Conservation (phyloP, 2,329 filamentous ascomycete species). For the Microascus cirrosus region DNA sequence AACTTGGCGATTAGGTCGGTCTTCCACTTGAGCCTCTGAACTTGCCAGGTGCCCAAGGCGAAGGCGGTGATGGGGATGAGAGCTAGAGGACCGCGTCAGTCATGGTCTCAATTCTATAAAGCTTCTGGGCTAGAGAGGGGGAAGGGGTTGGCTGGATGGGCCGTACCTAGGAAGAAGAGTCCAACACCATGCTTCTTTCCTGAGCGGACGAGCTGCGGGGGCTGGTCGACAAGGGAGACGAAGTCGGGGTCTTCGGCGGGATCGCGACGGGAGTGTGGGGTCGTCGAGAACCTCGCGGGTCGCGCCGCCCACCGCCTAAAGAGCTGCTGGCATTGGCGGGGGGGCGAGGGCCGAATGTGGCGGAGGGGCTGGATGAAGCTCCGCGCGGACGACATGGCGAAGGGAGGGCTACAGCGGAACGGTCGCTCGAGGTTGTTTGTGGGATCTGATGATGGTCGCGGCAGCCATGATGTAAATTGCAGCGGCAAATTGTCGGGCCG, state of each 20-base stretch:
- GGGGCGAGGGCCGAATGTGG: background rate
- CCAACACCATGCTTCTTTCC: slow-evolving; percentile 67
- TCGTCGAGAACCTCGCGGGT: background rate
- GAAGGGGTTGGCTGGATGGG: background rate
- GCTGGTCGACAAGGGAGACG: slow-evolving; percentile 72
- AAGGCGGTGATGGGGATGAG: slow-evolving; percentile 90
- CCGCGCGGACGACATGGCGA: slow-evolving; percentile 1
- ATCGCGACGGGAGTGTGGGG: slow-evolving; percentile 7
- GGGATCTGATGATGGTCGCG: background rate
- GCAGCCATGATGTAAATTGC: background rate
- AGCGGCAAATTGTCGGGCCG: background rate
- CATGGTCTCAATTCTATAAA: too few species aligned
- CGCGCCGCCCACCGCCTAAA: background rate
- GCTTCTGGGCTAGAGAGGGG: too few species aligned
- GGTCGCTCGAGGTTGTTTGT: background rate
- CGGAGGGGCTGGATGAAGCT: background rate
- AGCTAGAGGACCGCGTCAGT: slow-evolving; percentile 28
- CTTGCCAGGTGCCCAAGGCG: slow-evolving; percentile 85
- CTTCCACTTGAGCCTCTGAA: slow-evolving; percentile 88
- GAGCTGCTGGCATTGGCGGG: background rate
- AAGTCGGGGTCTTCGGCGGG: slow-evolving; percentile 66
- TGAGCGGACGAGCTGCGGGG: slow-evolving; percentile 66
- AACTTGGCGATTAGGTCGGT: slow-evolving; percentile 81
- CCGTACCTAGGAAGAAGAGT: slow-evolving; percentile 61
- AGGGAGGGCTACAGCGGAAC: background rate